Evolutionary conservation across 768 basidiomycete species (phyloP).

Genomic region (Russula compacta): DNA sequence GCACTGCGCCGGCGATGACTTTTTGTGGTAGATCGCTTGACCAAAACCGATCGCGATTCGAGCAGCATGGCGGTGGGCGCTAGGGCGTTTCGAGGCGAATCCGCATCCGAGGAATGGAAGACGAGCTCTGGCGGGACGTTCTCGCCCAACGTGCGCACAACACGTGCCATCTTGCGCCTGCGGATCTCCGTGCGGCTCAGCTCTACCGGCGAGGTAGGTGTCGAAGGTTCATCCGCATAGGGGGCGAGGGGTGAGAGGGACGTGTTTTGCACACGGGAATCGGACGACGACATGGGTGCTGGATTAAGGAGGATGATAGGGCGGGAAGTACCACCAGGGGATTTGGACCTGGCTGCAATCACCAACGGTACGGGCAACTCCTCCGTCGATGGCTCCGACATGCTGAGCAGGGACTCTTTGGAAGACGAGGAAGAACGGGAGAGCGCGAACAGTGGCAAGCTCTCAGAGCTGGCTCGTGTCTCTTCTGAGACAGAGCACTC

Average conservation of each 20-base stretch:
- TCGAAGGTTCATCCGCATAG: not conserved
- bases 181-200: slow-evolving; percentile 4
- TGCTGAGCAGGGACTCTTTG: slow-evolving; percentile 21
- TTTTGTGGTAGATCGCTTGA: not conserved
- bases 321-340: slow-evolving; percentile 19
- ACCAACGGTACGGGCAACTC: slow-evolving; percentile 18
- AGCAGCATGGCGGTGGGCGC: not conserved
- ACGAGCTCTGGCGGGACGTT: slow-evolving; percentile 26
- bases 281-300: slow-evolving; percentile 23
- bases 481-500: slow-evolving; percentile 2
- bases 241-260: slow-evolving; percentile 20
- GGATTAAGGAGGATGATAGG: slow-evolving; percentile 29
- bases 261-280: slow-evolving; percentile 29
- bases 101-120: slow-evolving; percentile 12
- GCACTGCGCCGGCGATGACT: slow-evolving; percentile 9
- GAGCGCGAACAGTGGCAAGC: not conserved
- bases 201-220: slow-evolving; percentile 8
- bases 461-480: not conserved
- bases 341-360: slow-evolving; percentile 11
- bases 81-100: not conserved
- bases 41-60: not conserved
- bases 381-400: slow-evolving; percentile 22
- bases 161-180: slow-evolving; percentile 18
- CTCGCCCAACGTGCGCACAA: slow-evolving; percentile 26
- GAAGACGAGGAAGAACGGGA: slow-evolving; percentile 21